phyloP scores from a whole-genome alignment of 1,284 basidiomycete genomes.

The Crepidotus sp. region DNA sequence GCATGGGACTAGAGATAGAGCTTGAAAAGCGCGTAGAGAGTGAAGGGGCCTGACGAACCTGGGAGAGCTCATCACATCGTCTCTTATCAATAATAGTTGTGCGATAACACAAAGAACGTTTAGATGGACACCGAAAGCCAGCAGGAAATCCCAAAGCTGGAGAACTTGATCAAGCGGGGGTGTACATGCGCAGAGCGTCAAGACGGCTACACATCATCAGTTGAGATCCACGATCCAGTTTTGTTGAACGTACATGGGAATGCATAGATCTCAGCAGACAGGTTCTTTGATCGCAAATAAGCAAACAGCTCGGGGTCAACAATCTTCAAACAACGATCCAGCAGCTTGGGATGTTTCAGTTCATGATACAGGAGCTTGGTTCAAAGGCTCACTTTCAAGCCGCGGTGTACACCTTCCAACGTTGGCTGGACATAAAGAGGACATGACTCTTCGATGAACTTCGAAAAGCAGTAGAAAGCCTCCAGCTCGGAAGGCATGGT shows the following conservation, averaged over 20 bases:
- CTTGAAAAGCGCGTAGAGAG: not conserved
- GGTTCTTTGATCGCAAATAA: constrained; percentile 80
- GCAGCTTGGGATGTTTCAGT: constrained; percentile 45
- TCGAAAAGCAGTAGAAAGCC: constrained; percentile 91
- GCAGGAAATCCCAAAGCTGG: constrained; percentile 93
- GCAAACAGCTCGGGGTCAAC: constrained; percentile 82
- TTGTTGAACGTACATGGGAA: constrained; percentile 72
- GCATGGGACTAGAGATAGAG: constrained; percentile 73
- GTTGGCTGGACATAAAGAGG: constrained; percentile 95
- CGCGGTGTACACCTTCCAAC: constrained; percentile 88
- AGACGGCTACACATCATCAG: constrained; percentile 52
- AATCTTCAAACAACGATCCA: constrained; percentile 86
- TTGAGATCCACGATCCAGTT: not conserved
- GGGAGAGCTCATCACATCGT: constrained; percentile 76
- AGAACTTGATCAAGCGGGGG: constrained; percentile 92
- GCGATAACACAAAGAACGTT: constrained; percentile 96
- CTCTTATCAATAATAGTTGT: constrained; percentile 82
- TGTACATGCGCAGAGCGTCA: constrained; percentile 94
- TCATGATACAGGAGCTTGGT: not conserved
- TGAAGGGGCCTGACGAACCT: constrained; percentile 45
- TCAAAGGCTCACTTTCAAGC: constrained; percentile 60
- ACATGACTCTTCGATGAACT: constrained; percentile 89
- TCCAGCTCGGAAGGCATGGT: constrained; percentile 94
- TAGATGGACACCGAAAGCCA: constrained; percentile 92
- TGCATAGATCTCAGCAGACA: constrained; percentile 97